phyloP scores from a whole-genome alignment of 305 asterid genomes.

The Ilex paraguariensis region DNA sequence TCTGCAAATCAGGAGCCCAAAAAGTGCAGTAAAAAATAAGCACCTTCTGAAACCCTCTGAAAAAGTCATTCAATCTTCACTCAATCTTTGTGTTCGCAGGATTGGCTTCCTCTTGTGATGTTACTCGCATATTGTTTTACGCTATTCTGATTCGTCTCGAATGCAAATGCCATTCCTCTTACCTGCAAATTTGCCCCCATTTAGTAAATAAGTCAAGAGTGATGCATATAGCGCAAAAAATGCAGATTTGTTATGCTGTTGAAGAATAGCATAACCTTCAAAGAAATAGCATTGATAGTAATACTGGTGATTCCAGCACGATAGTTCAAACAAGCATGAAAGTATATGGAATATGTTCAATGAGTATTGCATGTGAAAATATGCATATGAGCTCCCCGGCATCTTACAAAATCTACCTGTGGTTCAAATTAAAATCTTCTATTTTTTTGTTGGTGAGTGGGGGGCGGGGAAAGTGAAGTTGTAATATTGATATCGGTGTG shows the following conservation, averaged over 20 bases:
- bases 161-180: constrained; percentile 13
- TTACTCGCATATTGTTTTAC: constrained; percentile 8
- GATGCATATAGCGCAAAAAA: background rate
- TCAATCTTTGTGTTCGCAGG: constrained; percentile 7
- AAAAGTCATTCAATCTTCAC: background rate
- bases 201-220: constrained; percentile 1
- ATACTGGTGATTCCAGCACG: background rate
- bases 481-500: no score
- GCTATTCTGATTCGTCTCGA: constrained; percentile 11
- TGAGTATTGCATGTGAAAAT: no score
- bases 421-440: no score
- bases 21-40: background rate
- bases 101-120: background rate
- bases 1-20: background rate
- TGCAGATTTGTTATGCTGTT: constrained; percentile 1
- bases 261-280: background rate
- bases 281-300: no score
- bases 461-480: no score
- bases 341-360: no score
- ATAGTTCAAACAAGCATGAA: no score
- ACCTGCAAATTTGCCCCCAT: constrained; percentile 12
- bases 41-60: background rate
- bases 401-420: no score
- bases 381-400: no score
- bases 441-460: no score